phyloP scores from a whole-genome alignment of 805 yeast genomes.

The Yarrowia sp. region DNA sequence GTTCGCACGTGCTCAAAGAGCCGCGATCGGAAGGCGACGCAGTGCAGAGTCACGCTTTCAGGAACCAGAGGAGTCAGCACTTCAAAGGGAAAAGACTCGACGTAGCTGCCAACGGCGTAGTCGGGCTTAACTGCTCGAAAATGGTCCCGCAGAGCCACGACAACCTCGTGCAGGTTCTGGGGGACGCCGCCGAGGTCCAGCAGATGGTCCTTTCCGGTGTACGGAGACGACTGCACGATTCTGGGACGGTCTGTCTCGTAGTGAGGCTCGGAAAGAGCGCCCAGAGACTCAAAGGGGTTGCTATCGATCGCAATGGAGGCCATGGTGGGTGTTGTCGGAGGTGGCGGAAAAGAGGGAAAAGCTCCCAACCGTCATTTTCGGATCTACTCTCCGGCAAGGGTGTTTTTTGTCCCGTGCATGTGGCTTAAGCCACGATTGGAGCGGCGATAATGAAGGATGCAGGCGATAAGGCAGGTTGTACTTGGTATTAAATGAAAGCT shows the following conservation, averaged over 20 bases:
- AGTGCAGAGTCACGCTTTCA: not conserved
- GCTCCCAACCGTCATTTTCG: not conserved
- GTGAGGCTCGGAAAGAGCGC: not conserved
- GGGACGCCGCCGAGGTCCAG: not conserved
- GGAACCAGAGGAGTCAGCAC: not conserved
- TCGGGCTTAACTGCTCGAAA: not conserved
- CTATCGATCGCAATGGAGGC: conserved; percentile 7
- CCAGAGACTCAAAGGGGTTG: not conserved
- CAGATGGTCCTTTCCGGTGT: not conserved
- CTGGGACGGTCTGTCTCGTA: not conserved
- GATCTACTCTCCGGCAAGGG: not conserved
- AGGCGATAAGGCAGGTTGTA: not conserved
- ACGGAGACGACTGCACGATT: conserved; percentile 6
- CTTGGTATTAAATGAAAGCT: not conserved
- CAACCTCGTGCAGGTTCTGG: not conserved
- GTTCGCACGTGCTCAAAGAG: conserved; percentile 37
- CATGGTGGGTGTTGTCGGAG: not conserved
- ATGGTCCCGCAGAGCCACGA: not conserved
- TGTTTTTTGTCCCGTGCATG: not conserved
- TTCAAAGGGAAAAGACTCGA: not conserved
- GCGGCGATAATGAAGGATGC: not conserved
- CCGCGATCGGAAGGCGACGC: conserved; percentile 41
- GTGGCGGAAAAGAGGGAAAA: not conserved
- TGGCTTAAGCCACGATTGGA: conserved; percentile 16
- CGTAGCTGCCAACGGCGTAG: not conserved